Evolutionary conservation across 257 asterid genomes (phyloP), one percentile per base, ranked within the genome.

Genomic region (Penstemon newberryi): DNA sequence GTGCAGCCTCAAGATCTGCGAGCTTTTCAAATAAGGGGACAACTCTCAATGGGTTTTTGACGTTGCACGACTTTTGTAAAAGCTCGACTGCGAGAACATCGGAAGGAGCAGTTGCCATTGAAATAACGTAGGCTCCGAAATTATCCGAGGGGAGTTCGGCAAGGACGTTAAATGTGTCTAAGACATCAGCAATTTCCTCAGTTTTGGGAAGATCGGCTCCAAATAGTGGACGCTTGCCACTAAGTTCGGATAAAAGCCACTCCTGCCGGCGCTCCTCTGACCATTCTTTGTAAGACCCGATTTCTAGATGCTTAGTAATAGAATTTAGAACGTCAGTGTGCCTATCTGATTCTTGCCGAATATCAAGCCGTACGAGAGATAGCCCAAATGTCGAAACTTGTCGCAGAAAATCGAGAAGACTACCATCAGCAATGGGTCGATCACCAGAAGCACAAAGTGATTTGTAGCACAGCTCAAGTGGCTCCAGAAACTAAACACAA

Each of bases 1-100:
- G 98, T 38, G 98, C 98, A 3, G 83, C 64, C 77, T 87, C 93
- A 0, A 89, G 96, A 77, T 92, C 98, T 38, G 96, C 97, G n/a
- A 92, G 96, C 75, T 86, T 92, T 65, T 92, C 98, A 49, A 92
- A 92, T 59, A 92, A 72, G 0, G 98, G 98, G 9, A 89, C 97
- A 1, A 92, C 98, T 71, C 98, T 74, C 62, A 92, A 60, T 36
- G 98, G 97, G 65, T 51, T 74, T 52, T 77, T 77, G 63, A 92
- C 91, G 40, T 77, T 88, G 79, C 97, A 92, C 73, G 83, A 96
- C 12, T 96, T 88, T 65, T 92, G 98, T 79, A 92, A 56, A 65
- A 92, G 97, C 81, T 92, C 98, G 0, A 92, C 96, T 0, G 98
- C 98, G 3, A 92, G 97, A 67, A 92, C 98, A 57, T 92, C 98